phyloP scores from a whole-genome alignment of 805 yeast genomes.

The Starmerella stellata region DNA sequence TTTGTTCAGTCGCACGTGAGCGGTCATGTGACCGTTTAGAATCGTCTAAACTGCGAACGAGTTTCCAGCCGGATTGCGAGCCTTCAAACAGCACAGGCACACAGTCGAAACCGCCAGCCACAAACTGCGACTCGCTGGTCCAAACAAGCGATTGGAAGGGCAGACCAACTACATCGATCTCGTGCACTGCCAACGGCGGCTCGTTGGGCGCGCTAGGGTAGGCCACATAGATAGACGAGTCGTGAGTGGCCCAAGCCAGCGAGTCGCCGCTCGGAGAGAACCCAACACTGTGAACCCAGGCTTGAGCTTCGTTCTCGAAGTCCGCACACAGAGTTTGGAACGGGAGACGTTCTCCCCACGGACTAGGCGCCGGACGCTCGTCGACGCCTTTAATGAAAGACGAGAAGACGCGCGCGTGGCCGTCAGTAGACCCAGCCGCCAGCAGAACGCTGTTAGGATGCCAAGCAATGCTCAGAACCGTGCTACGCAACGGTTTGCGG shows the following conservation, averaged over 20 bases:
- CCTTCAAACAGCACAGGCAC: constrained; percentile 77
- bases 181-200: constrained; percentile 43
- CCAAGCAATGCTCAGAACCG: constrained; percentile 73
- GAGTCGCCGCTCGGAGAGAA: constrained; percentile 68
- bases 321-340: constrained; percentile 84
- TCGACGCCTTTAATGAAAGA: constrained; percentile 82
- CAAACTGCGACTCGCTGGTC: constrained; percentile 43
- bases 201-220: constrained; percentile 53
- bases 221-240: constrained; percentile 61
- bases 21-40: constrained; percentile 23
- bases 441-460: constrained; percentile 79
- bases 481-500: constrained; percentile 82
- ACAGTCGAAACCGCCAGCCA: constrained; percentile 86
- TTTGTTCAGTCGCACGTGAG: constrained; percentile 34
- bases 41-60: constrained; percentile 45
- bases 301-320: constrained; percentile 46
- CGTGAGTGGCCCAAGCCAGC: constrained; percentile 71
- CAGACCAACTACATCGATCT: constrained; percentile 46
- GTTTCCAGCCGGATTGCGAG: constrained; percentile 40
- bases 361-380: constrained; percentile 55
- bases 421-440: constrained; percentile 85
- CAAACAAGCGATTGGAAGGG: constrained; percentile 69
- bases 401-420: constrained; percentile 76
- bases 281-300: constrained; percentile 83
- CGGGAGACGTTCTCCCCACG: constrained; percentile 92